Evolutionary conservation across 345 rosid species (phyloP), one percentile per base, ranked within the genome.

Genomic region (Excoecaria cochinchinensis): DNA sequence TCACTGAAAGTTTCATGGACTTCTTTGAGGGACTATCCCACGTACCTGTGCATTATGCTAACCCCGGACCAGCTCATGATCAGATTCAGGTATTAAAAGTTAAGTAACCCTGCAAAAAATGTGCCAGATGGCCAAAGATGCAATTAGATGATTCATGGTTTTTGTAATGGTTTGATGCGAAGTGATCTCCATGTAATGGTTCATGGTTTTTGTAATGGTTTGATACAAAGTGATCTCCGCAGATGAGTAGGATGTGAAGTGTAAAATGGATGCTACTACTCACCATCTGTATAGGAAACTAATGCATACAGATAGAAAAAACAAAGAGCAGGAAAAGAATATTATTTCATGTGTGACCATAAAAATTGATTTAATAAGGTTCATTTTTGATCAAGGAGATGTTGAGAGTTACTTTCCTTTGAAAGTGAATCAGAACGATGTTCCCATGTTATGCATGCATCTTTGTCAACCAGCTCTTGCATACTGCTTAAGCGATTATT

Each of bases 51-150:
- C 77, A 76, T 76, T 85, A 85, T 63, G 25, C 79, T 73, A 81
- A 77, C 48, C 44, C 81, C 31, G 87, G 67, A 75, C 77, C 84
- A 14, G 65, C 81, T 74, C 84, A 76, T 75, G 84, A 84, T 77
- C 94, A 88, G 86, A 89, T 90, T 78, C 94, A 87, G 90, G 93
- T 89, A 77, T 31, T 75, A 60, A 47, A 40, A 22, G 9, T 44
- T 17, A 44, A 39, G 53, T 38, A 55, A 17, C 24, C 5, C 12
- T 15, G 55, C 63, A 69, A 8, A 14, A 13, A 14, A 47, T 39
- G 64, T 63, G 72, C 31, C 60, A 25, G 36, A 17, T 51, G 38
- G 69, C 73, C 0, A 25, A 47, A 72, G 19, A 38, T 72, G 46
- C n/a, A 56, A 14, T 76, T 63, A 15, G 75, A 67, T 65, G 60